Evolutionary conservation across 257 asterid species (phyloP).

Genomic region (Ilex aquifolium): DNA sequence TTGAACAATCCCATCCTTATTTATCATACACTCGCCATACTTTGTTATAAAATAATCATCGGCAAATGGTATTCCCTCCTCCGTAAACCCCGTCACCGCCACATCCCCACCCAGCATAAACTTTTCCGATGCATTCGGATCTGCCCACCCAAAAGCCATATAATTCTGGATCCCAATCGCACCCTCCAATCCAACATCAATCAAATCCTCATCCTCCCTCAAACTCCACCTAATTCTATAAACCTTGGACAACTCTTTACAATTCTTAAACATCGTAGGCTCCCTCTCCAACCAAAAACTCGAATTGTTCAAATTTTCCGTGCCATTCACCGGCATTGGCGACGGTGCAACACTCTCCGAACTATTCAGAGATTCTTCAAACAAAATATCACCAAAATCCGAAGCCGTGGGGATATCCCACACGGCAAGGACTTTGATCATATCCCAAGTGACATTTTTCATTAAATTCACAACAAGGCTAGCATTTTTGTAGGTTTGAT

Average conservation of each 20-base stretch:
- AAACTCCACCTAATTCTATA: slow-evolving; percentile 82
- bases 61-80: slow-evolving; percentile 68
- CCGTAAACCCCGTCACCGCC: slow-evolving; percentile 71
- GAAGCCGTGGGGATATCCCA: slow-evolving; percentile 91
- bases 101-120: slow-evolving; percentile 92
- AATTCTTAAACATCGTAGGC: slow-evolving; percentile 66
- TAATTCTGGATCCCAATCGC: slow-evolving; percentile 56
- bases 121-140: slow-evolving; percentile 52
- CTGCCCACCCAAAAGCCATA: slow-evolving; percentile 98
- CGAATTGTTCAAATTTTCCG: background rate
- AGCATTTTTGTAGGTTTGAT: slow-evolving; percentile 62
- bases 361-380: slow-evolving; percentile 29
- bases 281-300: slow-evolving; percentile 13
- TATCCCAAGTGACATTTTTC: slow-evolving; percentile 78
- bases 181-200: slow-evolving; percentile 90
- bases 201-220: slow-evolving; percentile 30
- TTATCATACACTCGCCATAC: slow-evolving; percentile 70
- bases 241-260: slow-evolving; percentile 56
- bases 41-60: slow-evolving; percentile 77
- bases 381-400: slow-evolving; percentile 74
- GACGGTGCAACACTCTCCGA: slow-evolving; percentile 4
- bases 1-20: slow-evolving; percentile 50
- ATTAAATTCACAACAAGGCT: slow-evolving; percentile 56
- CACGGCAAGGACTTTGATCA: slow-evolving; percentile 54
- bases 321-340: slow-evolving; percentile 1